Base-by-base conservation (phyloP, 2,329 filamentous ascomycete genomes). In the Bipolaris gigantea region DNA sequence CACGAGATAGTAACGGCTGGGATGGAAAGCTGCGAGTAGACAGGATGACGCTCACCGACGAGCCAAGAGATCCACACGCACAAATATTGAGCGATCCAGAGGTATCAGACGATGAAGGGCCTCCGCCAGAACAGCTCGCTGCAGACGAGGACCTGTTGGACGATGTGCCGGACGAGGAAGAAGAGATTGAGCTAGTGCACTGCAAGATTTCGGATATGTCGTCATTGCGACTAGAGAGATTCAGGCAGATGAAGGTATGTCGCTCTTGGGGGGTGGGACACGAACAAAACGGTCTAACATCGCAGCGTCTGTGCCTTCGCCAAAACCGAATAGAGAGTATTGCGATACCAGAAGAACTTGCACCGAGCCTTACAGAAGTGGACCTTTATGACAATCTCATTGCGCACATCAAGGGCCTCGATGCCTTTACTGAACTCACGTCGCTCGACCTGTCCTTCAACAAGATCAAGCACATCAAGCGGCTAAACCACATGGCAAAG, bases 401-500 rank as follows among this genome's bases (percentile, higher is more conserved):
- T 65, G 85, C 86, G 10, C 92, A 96, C 74, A 85, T 97, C 75
- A 87, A 87, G 62, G 90, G 90, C 27, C 82, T 99, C 41, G 92
- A 97, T 49, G 80, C 85, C 41, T 84, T 97, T 53, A 85, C 82
- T 11, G 82, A 89, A 57, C 83, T 99, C 49, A 90, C 84, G 5
- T 88, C 80, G 52, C 84, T 99, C 50, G 94, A 99, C 73, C 81
- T 99, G 47, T 95, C 90, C 74, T 99, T 97, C 84, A 99, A 99
- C 81, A 97, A 97, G 80, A 93, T 99, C 79, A 97, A 96, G 75
- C 92, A 97, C 76, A 96, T 99, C 79, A 96, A 96, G 76, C 86
- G 93, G 67, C 79, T 97, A 61, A 83, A 83, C 54, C 89, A 93
- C 66, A 79, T 99, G 55, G 87, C 79, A 19, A 83, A 91, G 49